Evolutionary conservation across 2,329 filamentous ascomycete species (phyloP), one percentile per base, ranked within the genome.

Genomic region (Phaeoacremonium minimum): DNA sequence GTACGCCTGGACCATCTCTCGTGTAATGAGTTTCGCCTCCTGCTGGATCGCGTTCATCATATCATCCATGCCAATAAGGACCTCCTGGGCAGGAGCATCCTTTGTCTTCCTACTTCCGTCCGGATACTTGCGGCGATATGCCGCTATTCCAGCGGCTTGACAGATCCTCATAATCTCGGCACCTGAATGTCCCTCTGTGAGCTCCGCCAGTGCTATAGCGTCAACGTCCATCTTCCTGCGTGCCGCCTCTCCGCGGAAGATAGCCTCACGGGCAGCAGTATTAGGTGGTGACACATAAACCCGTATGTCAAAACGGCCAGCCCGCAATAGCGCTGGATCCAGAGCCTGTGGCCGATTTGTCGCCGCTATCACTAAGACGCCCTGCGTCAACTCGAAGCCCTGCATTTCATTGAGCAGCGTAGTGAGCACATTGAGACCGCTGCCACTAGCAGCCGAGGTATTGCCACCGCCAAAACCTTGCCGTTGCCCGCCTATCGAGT

Each of bases 381-480:
- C 86, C 37, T 83, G 83, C 15, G 94, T 70, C 28, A 83, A 72
- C 58, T 95, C 88, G 48, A 96, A 95, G 32, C 91, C 91, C 55
- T 96, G 91, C 85, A 97, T 94, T 57, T 96, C 91, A 42, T 89
- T 95, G 5, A 97, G 74, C 18, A 97, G 67, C 2, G 90, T 94
- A 1, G 89, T 90, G 12, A 96, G 75, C 30, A 95, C 86, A 54
- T 96, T 93, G 32, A 95, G 73, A 2, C 83, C 77, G 15, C 64
- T 61, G 26, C 51, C 52, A 31, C 58, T 57, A 13, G 55, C 50
- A 7, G 44, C 48, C 4, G 36, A 15, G 14, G 30, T 28, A 7
- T 50, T 42, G 17, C 68, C 69, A 12, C 75, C 58, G 57, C 48
- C 67, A 36, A 69, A 65, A 15, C 71, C 66, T 28, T 66, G 49